Percentiles rank a stretch among this genome's conserved stretches.
These are phyloP conservation scores for Eucalyptus erythrocorys DNA, from an alignment of 345 rosid species.

Conservation along the genomic window DNA sequence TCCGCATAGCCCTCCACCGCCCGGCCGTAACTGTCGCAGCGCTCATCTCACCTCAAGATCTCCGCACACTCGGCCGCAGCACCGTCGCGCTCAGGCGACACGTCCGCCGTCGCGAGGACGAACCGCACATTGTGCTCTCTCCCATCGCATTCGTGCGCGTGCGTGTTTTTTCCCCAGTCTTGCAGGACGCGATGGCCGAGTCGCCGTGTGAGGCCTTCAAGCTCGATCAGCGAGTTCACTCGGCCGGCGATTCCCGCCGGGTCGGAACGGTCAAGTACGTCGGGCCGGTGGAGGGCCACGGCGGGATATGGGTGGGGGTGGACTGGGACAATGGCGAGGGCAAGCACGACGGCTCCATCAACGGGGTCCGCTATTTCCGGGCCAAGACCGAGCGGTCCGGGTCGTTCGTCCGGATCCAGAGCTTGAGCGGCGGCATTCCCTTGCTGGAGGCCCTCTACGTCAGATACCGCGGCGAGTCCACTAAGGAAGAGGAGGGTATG, in stretches of 20 bases:
- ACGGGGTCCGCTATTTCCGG: conserved; percentile 61
- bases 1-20: neutral
- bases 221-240: conserved; percentile 70
- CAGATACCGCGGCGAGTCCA: conserved; percentile 50
- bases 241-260: conserved; percentile 45
- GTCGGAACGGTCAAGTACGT: conserved; percentile 62
- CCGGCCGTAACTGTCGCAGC: neutral
- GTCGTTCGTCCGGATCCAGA: conserved; percentile 57
- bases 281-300: conserved; percentile 54
- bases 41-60: neutral
- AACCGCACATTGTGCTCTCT: neutral
- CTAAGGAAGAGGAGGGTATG: conserved; percentile 72
- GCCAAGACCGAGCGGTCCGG: conserved; percentile 52
- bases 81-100: neutral
- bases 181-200: neutral
- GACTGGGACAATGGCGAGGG: conserved; percentile 79
- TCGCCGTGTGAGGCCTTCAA: conserved; percentile 1
- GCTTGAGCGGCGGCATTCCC: conserved; percentile 53
- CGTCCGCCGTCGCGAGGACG: neutral
- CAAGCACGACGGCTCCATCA: conserved; percentile 71
- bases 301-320: conserved; percentile 72
- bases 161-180: neutral
- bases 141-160: neutral
- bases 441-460: conserved; percentile 57
- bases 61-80: neutral